Percentiles rank a stretch among this genome's conserved stretches.
These are phyloP conservation scores for Gastrolobium villosum DNA, from an alignment of 306 rosid genomes.

Conservation along the genomic window DNA sequence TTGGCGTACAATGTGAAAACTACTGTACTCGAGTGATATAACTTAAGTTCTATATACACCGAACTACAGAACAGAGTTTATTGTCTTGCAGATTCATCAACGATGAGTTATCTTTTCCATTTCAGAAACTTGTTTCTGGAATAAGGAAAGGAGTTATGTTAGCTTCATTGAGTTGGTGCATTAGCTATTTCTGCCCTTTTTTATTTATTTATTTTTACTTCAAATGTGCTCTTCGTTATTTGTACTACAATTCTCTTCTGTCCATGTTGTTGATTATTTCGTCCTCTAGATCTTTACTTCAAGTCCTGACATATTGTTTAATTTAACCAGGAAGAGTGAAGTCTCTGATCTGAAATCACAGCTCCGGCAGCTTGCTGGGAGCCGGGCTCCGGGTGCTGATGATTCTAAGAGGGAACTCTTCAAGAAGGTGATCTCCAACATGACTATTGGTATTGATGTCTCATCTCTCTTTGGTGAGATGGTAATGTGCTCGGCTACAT, in stretches of 20 bases:
- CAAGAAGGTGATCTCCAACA: constrained; percentile 97
- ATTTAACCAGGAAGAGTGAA: constrained; percentile 84
- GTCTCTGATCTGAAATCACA: constrained; percentile 92
- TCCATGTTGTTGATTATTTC: constrained; percentile 21
- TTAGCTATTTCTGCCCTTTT: constrained; percentile 6
- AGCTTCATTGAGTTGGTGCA: constrained; percentile 48
- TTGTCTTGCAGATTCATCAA: constrained; percentile 11
- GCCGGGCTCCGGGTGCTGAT: constrained; percentile 96
- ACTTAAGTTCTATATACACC: neutral
- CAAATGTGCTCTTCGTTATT: constrained; percentile 22
- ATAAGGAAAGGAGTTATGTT: constrained; percentile 39
- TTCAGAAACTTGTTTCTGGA: constrained; percentile 35
- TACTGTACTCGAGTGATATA: neutral
- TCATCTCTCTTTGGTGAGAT: constrained; percentile 96
- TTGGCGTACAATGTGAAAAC: constrained; percentile 8
- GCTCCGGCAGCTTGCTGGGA: constrained; percentile 99
- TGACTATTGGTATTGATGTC: constrained; percentile 96
- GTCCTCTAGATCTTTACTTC: neutral
- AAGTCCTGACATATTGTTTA: constrained; percentile 39
- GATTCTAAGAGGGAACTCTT: constrained; percentile 97
- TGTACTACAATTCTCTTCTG: neutral
- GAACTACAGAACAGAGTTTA: neutral
- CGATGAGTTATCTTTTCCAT: constrained; percentile 16
- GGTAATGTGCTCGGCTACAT: constrained; percentile 99
- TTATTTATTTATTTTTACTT: neutral